Percentiles rank a stretch among this genome's conserved stretches.
Evolutionary conservation across 2,329 filamentous ascomycete genomes (phyloP).

Genomic region (Corynespora cassiicola): DNA sequence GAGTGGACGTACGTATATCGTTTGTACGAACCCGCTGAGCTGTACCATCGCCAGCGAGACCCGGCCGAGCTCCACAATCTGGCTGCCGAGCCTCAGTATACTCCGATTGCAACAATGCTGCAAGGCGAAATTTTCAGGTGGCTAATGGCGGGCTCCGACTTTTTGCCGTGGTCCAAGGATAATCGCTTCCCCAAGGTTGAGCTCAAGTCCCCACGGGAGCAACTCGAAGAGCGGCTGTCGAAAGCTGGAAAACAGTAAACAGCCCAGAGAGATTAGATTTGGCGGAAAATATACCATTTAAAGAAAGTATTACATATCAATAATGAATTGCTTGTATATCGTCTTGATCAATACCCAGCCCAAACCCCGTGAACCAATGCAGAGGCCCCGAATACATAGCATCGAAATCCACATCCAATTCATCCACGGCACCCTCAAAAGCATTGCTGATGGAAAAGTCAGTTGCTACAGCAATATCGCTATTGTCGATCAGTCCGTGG

Average conservation of each 20-base stretch:
- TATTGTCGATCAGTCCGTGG: too few relatives aligned
- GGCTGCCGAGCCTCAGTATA: conserved; percentile 25
- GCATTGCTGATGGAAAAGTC: too few relatives aligned
- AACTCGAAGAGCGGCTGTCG: conserved; percentile 5
- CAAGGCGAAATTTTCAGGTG: conserved; percentile 10
- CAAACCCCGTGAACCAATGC: too few relatives aligned
- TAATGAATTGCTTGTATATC: too few relatives aligned
- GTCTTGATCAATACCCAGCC: too few relatives aligned
- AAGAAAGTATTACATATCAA: too few relatives aligned
- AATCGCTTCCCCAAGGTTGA: conserved; percentile 6
- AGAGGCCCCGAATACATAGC: too few relatives aligned
- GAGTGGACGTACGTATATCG: conserved; percentile 54
- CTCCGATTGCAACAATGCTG: conserved; percentile 6
- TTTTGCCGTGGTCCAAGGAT: conserved; percentile 8
- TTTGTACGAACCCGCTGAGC: conserved; percentile 53
- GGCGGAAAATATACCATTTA: too few relatives aligned
- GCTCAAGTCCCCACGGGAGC: conserved; percentile 6
- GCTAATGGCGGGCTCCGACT: conserved; percentile 6
- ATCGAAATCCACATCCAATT: too few relatives aligned
- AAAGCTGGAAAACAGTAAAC: background rate
- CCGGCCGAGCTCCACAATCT: conserved; percentile 50
- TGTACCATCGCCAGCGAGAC: conserved; percentile 50
- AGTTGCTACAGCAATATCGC: too few relatives aligned
- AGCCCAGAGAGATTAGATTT: too few relatives aligned
- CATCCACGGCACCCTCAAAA: too few relatives aligned